Evolutionary conservation across 73 alveolate genomes (phyloP).

Genomic region (Paramecium pentaurelia): DNA sequence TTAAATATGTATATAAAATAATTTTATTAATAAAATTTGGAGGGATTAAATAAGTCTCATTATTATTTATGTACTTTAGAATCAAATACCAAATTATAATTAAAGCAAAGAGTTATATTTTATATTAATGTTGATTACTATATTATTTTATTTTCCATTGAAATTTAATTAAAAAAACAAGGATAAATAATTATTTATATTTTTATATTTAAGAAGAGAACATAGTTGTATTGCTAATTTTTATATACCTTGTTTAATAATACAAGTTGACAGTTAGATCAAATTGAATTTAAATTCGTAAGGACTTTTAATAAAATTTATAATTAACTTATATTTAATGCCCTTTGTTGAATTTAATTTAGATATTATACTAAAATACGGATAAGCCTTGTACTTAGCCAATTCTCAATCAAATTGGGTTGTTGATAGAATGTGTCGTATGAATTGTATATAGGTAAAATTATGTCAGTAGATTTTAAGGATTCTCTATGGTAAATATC

Average conservation of each 20-base stretch:
- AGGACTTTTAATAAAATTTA: neutral
- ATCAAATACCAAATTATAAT: neutral
- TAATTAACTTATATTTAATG: neutral
- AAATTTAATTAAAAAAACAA: neutral
- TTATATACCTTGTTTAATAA: neutral
- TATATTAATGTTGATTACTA: neutral
- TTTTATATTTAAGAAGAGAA: neutral
- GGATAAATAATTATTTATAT: neutral
- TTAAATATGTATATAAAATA: too few relatives aligned
- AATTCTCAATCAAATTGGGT: neutral
- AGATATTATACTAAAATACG: neutral
- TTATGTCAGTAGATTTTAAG: neutral
- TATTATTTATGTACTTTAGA: too few relatives aligned
- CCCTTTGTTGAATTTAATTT: neutral
- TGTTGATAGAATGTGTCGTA: neutral
- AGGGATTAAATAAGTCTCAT: too few relatives aligned
- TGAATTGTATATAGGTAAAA: neutral
- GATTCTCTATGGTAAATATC: neutral
- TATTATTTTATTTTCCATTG: too few relatives aligned
- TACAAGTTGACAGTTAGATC: neutral
- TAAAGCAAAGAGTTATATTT: neutral
- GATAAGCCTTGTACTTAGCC: neutral
- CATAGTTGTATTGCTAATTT: too few relatives aligned
- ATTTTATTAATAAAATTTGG: too few relatives aligned
- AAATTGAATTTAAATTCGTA: neutral